Base-by-base conservation (phyloP, 257 asterid species). In the Buddleja alternifolia region DNA sequence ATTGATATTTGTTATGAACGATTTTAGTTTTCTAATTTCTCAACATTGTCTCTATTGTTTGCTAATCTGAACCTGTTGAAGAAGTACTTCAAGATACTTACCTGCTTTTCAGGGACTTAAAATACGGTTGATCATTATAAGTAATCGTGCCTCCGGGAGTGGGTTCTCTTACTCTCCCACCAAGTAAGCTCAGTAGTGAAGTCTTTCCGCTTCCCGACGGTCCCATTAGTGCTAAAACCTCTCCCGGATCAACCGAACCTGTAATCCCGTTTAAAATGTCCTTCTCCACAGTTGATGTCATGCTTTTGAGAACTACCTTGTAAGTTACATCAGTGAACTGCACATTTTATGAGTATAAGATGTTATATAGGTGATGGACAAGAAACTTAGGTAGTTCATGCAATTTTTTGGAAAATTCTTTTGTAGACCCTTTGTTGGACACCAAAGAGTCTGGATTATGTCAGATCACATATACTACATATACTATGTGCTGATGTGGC, bases 201-300 rank as follows among this genome's bases (percentile, higher is more conserved):
- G 99, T 94, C 80, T 94, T 94, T 42, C 99, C 99, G 53, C 99
- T 85, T 57, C 99, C 99, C 4, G 99, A 94, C 32, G 99, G 99
- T 40, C 99, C 99, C 99, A 94, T 94, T 37, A 94, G 79, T 3
- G 99, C 99, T 60, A 94, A 60, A 59, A 94, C 95, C 71, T 94
- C 98, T 14, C 99, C 98, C 0, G 99, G 99, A 73, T 78, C 85
- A 55, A 86, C 95, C 0, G 90, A 80, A 15, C 99, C 99, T 0
- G 74, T 86, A 41, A 94, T 91, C 60, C 97, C 98, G 66, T 82
- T 83, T 47, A 94, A 65, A 61, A 91, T 88, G 7, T 83, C 92
- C 70, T 86, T 91, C 90, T 94, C 98, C 69, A 73, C 77, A 2
- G 89, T 80, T 8, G 93, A 81, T 41, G 87, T 85, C 45, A 85